Evolutionary conservation across 805 yeast genomes (phyloP), one percentile per base, ranked within the genome.

Genomic region (Candida namnaoensis): DNA sequence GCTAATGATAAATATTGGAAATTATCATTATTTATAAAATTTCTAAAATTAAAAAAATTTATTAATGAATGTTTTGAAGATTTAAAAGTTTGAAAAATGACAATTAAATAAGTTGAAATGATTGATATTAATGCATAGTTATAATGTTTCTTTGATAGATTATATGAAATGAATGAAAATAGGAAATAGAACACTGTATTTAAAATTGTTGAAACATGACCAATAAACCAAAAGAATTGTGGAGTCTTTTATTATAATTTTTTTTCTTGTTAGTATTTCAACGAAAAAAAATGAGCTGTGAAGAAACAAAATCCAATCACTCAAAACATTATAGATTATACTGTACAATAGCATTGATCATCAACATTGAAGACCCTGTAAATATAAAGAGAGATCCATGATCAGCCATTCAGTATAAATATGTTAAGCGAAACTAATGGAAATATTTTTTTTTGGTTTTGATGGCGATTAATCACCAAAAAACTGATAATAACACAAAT

Each of bases 161-260:
- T 46, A 47, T 56, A 50, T 8, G 62, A 56, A 14, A 74, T 65
- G 41, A 76, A 65, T 7, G 80, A 68, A 32, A 54, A 64, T 33
- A 72, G 40, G 36, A 65, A 57, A 51, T 64, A 66, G 15, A 60
- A 47, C 4, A 60, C 43, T 51, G 72, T 71, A 57, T 62, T 72
- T 41, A 58, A 48, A 3, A 76, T 47, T 2, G 79, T 74, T 30
- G 68, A 54, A 12, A 74, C 65, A 58, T 82, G 86, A 14, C 84
- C 82, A 26, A 78, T 41, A 48, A 73, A 82, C 90, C 90, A 82
- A 50, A 77, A 77, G 54, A 82, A 79, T 55, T 81, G 87, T 8
- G 78, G 77, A 10, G 79, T 72, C 47, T 61, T 19, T 19, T 19
- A 19, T 19, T 3, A 19, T 19, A 3, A 3, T 19, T 19, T 19